A percentile compares a stretch with the other conserved stretches of the same genome.
Evolutionary conservation across 2,329 filamentous ascomycete species (phyloP).

Genomic region (Aspergillus fijiensis): DNA sequence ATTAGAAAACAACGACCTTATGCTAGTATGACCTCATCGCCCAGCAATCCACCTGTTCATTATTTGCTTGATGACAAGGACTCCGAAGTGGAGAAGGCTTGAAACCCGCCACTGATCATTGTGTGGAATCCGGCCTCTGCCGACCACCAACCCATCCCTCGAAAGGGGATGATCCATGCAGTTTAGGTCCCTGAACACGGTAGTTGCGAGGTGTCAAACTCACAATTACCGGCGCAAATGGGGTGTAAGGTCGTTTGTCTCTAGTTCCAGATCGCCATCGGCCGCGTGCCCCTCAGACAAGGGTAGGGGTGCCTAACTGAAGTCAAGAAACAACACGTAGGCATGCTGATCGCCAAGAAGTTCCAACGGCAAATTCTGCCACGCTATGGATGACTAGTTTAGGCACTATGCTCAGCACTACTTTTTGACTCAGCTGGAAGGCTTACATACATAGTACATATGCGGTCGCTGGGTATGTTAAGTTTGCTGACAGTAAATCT

Average conservation of each 20-base stretch:
- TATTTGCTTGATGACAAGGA: not conserved
- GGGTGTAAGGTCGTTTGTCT: not conserved
- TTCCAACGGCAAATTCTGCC: not conserved
- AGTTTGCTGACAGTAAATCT: too few relatives aligned
- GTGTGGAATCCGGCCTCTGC: not conserved
- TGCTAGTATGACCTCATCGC: conserved; percentile 2
- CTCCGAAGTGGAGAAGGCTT: not conserved
- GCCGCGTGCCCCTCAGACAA: not conserved
- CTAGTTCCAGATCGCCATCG: not conserved
- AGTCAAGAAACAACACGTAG: not conserved
- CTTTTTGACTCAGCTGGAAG: too few relatives aligned
- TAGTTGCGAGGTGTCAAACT: not conserved
- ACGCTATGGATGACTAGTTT: not conserved
- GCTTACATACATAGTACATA: too few relatives aligned
- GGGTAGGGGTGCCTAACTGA: not conserved
- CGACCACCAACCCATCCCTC: not conserved
- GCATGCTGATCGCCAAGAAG: not conserved
- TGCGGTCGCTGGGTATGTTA: too few relatives aligned
- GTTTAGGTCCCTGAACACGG: not conserved
- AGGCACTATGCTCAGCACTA: too few relatives aligned
- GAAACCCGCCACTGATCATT: not conserved
- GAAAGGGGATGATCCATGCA: not conserved
- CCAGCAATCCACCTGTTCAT: not conserved
- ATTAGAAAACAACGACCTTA: not conserved
- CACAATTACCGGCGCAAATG: not conserved